Conservation (phyloP, 2,329 filamentous ascomycete genomes). For the Hirsutella rhossiliensis region DNA sequence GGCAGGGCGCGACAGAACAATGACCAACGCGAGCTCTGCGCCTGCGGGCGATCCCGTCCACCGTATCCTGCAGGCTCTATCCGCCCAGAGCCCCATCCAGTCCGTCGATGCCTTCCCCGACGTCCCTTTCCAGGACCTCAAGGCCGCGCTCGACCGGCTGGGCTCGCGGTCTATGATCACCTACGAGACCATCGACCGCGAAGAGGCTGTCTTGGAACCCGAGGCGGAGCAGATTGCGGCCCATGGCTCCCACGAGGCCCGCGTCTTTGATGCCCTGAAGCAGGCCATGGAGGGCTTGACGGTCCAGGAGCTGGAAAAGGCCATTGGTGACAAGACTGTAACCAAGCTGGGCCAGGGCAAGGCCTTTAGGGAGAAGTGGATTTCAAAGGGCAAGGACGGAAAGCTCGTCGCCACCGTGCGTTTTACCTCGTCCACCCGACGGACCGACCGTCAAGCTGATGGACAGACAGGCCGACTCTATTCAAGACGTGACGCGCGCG, state of each 20-base stretch:
- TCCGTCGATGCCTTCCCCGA: slow-evolving; percentile 60
- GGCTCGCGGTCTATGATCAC: slow-evolving; percentile 74
- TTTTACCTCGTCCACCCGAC: slow-evolving; percentile 3
- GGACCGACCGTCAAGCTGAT: background rate
- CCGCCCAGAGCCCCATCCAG: slow-evolving; percentile 50
- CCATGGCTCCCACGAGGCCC: slow-evolving; percentile 72
- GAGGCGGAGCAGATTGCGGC: slow-evolving; percentile 62
- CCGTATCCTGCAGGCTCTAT: slow-evolving; percentile 54
- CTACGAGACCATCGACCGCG: slow-evolving; percentile 72
- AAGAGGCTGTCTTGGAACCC: slow-evolving; percentile 63
- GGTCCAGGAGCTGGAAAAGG: slow-evolving; percentile 58
- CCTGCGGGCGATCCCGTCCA: slow-evolving; percentile 45
- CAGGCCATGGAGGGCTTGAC: slow-evolving; percentile 68
- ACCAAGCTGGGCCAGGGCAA: slow-evolving; percentile 85
- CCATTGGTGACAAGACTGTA: slow-evolving; percentile 60
- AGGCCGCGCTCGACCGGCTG: slow-evolving; percentile 79
- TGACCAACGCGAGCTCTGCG: slow-evolving; percentile 27
- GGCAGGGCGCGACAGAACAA: slow-evolving; percentile 12
- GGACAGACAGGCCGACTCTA: slow-evolving; percentile 46
- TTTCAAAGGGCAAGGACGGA: slow-evolving; percentile 47
- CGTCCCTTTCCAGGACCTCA: slow-evolving; percentile 56
- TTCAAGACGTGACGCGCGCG: slow-evolving; percentile 68
- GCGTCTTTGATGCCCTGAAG: slow-evolving; percentile 65
- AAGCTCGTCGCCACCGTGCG: slow-evolving; percentile 40
- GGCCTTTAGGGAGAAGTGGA: slow-evolving; percentile 76